Evolutionary conservation across 2,329 filamentous ascomycete genomes (phyloP).

Genomic region (Exserohilum rostratum): DNA sequence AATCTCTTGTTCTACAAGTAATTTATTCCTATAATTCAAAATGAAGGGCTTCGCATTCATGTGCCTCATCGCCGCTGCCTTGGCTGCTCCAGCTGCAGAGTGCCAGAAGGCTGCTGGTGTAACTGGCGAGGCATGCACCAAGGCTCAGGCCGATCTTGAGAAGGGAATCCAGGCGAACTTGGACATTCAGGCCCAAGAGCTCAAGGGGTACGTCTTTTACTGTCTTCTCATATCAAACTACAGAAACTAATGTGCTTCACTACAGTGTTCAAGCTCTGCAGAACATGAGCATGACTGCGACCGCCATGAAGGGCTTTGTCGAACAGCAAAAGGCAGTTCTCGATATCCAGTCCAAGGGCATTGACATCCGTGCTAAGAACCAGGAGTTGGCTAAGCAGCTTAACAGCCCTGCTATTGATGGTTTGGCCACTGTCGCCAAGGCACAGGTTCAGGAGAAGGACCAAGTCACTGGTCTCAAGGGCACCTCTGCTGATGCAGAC

Average conservation of each 20-base stretch:
- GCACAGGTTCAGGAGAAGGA: constrained; percentile 24
- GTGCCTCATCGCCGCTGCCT: constrained; percentile 4
- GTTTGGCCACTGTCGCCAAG: constrained; percentile 21
- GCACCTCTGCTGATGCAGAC: constrained; percentile 5
- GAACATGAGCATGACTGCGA: not conserved
- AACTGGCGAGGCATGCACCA: not conserved
- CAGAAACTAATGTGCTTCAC: not conserved
- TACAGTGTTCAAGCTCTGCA: constrained; percentile 17
- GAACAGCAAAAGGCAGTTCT: constrained; percentile 3
- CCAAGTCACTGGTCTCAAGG: constrained; percentile 17
- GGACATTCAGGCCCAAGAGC: constrained; percentile 28
- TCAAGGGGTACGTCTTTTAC: constrained; percentile 16
- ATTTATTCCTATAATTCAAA: not conserved
- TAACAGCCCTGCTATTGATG: constrained; percentile 19
- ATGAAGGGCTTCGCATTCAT: constrained; percentile 16
- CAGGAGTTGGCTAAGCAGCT: constrained; percentile 27
- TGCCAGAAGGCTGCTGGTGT: not conserved
- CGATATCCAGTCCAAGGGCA: constrained; percentile 22
- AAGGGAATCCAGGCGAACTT: constrained; percentile 29
- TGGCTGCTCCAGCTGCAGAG: not conserved
- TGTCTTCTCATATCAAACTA: fast-evolving
- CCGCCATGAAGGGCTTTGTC: not conserved
- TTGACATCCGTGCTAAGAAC: constrained; percentile 26
- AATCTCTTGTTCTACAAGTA: not conserved
- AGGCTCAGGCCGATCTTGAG: constrained; percentile 7